Evolutionary conservation across 257 asterid species (phyloP).

Genomic region (Fraxinus anomala): DNA sequence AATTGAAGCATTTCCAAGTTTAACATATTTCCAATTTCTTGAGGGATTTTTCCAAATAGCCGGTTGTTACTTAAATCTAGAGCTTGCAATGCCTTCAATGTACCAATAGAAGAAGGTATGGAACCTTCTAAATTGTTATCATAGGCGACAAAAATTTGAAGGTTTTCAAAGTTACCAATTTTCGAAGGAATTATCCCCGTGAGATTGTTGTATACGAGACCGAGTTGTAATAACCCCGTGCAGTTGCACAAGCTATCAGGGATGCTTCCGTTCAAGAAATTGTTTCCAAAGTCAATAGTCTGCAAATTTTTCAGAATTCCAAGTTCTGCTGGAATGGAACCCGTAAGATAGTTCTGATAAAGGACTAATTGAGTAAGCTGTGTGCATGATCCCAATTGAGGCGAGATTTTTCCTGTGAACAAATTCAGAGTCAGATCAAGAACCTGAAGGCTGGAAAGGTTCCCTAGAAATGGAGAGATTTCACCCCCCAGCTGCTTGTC

Average conservation of each 20-base stretch:
- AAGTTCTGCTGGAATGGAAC: constrained; percentile 60
- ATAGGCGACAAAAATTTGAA: constrained; percentile 55
- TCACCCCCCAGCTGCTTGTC: constrained; percentile 54
- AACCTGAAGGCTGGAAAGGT: constrained; percentile 70
- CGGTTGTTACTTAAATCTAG: constrained; percentile 62
- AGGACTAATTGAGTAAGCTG: constrained; percentile 47
- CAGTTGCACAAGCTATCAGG: constrained; percentile 65
- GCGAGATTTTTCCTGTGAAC: constrained; percentile 64
- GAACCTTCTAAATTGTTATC: constrained; percentile 52
- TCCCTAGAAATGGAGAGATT: constrained; percentile 61
- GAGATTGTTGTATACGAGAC: constrained; percentile 57
- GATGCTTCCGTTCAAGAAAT: constrained; percentile 58
- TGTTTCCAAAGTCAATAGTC: constrained; percentile 57
- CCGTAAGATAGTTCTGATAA: constrained; percentile 53
- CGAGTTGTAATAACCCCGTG: constrained; percentile 46
- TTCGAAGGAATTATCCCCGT: constrained; percentile 58
- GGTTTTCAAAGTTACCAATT: constrained; percentile 57
- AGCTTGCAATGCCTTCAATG: constrained; percentile 41
- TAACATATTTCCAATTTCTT: constrained; percentile 54
- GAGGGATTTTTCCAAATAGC: constrained; percentile 67
- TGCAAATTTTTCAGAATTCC: constrained; percentile 51
- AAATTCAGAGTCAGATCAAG: constrained; percentile 74
- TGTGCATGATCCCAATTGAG: constrained; percentile 49
- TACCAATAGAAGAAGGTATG: constrained; percentile 67
- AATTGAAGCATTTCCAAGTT: constrained; percentile 53